Conservation (phyloP, 352 stramenopile genomes). For the Phytopythium ostracodes region DNA sequence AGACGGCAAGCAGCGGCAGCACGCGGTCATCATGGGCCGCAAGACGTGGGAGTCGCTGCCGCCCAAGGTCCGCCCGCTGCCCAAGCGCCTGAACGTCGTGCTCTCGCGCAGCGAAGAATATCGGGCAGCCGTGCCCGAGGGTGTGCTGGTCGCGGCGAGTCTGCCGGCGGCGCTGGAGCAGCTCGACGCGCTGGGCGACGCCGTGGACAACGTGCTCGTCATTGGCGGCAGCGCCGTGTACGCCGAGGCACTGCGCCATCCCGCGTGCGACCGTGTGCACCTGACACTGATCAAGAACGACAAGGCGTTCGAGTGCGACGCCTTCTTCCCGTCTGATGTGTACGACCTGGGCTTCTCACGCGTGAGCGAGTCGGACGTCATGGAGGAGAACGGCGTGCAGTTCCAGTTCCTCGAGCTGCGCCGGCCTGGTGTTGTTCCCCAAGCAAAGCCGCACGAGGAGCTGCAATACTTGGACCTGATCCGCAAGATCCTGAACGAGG, state of each 20-base stretch:
- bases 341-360: slow-evolving; percentile 47
- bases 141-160: slow-evolving; percentile 85
- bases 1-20: slow-evolving; percentile 27
- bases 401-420: slow-evolving; percentile 77
- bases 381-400: slow-evolving; percentile 73
- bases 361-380: slow-evolving; percentile 39
- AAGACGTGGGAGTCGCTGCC: slow-evolving; percentile 99
- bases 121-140: slow-evolving; percentile 45
- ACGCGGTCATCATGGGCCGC: slow-evolving; percentile 99
- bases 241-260: slow-evolving; percentile 85
- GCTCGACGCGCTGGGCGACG: slow-evolving; percentile 58
- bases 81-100: slow-evolving; percentile 95
- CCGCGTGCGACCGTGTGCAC: slow-evolving; percentile 84
- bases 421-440: slow-evolving; percentile 23
- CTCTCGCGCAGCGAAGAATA: slow-evolving; percentile 83
- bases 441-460: slow-evolving; percentile 41
- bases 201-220: slow-evolving; percentile 94
- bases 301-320: slow-evolving; percentile 87
- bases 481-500: slow-evolving; percentile 94
- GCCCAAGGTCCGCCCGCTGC: slow-evolving; percentile 93
- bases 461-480: slow-evolving; percentile 92
- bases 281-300: slow-evolving; percentile 89
- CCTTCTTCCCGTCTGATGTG: slow-evolving; percentile 88
- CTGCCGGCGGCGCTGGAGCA: slow-evolving; percentile 90
- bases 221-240: slow-evolving; percentile 97